Evolutionary conservation across 805 yeast genomes (phyloP), one percentile per base, ranked within the genome.

Genomic region (Kurtzmaniella cleridarum): DNA sequence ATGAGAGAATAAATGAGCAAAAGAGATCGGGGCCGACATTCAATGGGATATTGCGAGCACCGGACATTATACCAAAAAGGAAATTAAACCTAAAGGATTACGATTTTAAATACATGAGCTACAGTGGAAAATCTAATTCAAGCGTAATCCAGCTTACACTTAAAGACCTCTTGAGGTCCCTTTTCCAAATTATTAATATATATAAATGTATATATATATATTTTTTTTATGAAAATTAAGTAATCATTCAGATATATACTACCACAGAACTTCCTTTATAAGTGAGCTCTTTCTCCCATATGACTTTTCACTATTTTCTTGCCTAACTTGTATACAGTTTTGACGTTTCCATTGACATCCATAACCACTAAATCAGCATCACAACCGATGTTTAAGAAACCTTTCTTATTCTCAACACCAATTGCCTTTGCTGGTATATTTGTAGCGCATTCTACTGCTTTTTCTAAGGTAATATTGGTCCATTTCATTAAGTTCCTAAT

Each of bases 321-420:
- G 26, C 81, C 81, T 33, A 75, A 59, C 57, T 77, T 76, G 59
- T 60, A 77, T n/a, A 77, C 76, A 32, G 55, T 57, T 51, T 66
- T 59, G 30, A 77, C 70, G 40, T 61, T 56, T 10, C 78, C 80
- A 8, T 53, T 41, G 3, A 51, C 41, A 45, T 69, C 70, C 42
- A 77, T 48, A 3, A 77, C 66, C 12, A 72, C 71, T 39, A 77
- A 59, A 48, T 77, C 82, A 5, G 83, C 82, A 50, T 75, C 80
- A 45, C 79, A 71, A 3, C 79, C 80, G 3, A 54, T 59, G 35
- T 60, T 57, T 49, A 77, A 67, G 55, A 63, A 74, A 1, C 83
- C 83, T 51, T 75, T 73, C 34, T 57, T 53, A 8, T 62, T 50
- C 32, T 64, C 55, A 6, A 73, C 47, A 10, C 73, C 69, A 20